phyloP scores from a whole-genome alignment of 202 grass and related monocot species.

The Zoysia matrella region DNA sequence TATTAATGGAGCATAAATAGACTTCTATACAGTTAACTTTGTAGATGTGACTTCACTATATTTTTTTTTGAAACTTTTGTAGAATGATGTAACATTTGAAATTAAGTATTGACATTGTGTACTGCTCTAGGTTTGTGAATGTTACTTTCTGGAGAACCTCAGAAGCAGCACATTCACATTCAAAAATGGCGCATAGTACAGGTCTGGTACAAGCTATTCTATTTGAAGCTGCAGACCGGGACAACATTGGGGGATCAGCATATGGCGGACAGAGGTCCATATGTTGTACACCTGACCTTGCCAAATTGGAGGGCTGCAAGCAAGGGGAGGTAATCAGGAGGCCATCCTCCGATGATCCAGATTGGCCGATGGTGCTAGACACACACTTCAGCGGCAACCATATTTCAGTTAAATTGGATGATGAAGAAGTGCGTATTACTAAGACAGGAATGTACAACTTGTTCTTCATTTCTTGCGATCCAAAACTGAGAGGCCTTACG shows the following conservation, averaged over 20 bases:
- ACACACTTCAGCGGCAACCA: slow-evolving; percentile 84
- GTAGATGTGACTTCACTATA: background rate
- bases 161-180: slow-evolving; percentile 70
- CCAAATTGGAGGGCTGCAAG: slow-evolving; percentile 92
- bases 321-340: slow-evolving; percentile 94
- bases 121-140: slow-evolving; percentile 67
- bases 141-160: slow-evolving; percentile 83
- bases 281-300: slow-evolving; percentile 98
- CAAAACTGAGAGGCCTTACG: slow-evolving; percentile 87
- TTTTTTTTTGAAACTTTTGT: background rate
- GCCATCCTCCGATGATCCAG: slow-evolving; percentile 72
- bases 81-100: background rate
- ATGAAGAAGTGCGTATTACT: slow-evolving; percentile 60
- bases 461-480: slow-evolving; percentile 98
- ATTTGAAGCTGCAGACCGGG: slow-evolving; percentile 91
- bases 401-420: slow-evolving; percentile 59
- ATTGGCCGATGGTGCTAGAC: slow-evolving; percentile 74
- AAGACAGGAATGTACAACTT: slow-evolving; percentile 99
- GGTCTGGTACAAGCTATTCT: slow-evolving; percentile 90
- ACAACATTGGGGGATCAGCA: slow-evolving; percentile 96
- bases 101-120: slow-evolving; percentile 21
- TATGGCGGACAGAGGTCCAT: slow-evolving; percentile 97
- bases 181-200: slow-evolving; percentile 87
- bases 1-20: background rate
- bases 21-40: background rate